phyloP scores from a whole-genome alignment of 768 basidiomycete genomes.

The Leucocoprinus sp. region DNA sequence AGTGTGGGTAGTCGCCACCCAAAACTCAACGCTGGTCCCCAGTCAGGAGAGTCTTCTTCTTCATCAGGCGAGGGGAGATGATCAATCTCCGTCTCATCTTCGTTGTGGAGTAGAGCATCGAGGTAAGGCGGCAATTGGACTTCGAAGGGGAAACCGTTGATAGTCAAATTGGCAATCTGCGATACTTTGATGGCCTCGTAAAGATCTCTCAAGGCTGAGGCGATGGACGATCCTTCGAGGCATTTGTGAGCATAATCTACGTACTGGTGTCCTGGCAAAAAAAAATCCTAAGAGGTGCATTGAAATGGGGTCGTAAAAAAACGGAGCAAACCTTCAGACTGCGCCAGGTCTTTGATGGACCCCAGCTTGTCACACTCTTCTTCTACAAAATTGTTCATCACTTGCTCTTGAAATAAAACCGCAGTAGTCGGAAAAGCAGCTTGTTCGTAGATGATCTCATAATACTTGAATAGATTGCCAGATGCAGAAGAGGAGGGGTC shows the following conservation, averaged over 20 bases:
- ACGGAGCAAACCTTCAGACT: constrained; percentile 47
- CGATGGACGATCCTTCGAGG: constrained; percentile 60
- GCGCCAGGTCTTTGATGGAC: constrained; percentile 60
- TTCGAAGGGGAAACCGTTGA: constrained; percentile 76
- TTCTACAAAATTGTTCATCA: constrained; percentile 79
- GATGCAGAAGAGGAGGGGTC: constrained; percentile 82
- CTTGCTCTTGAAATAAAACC: constrained; percentile 88
- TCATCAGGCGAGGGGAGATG: constrained; percentile 42
- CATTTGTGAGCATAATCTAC: constrained; percentile 48
- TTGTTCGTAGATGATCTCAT: constrained; percentile 85
- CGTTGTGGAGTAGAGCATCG: constrained; percentile 59
- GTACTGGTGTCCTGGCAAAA: constrained; percentile 49
- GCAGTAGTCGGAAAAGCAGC: constrained; percentile 87
- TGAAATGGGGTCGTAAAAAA: constrained; percentile 8
- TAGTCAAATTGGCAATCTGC: constrained; percentile 67
- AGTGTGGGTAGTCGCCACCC: constrained; percentile 72
- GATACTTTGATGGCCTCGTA: constrained; percentile 74
- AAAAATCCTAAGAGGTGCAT: not conserved
- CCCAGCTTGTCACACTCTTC: constrained; percentile 66
- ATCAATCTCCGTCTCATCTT: constrained; percentile 51
- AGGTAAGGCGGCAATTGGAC: constrained; percentile 81
- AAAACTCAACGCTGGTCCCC: constrained; percentile 62
- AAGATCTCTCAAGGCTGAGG: constrained; percentile 69
- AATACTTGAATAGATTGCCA: constrained; percentile 68
- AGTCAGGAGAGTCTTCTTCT: constrained; percentile 41